These are phyloP conservation scores for Alternaria sp. DNA, from an alignment of 2,329 filamentous ascomycete species.

Conservation along the genomic window DNA sequence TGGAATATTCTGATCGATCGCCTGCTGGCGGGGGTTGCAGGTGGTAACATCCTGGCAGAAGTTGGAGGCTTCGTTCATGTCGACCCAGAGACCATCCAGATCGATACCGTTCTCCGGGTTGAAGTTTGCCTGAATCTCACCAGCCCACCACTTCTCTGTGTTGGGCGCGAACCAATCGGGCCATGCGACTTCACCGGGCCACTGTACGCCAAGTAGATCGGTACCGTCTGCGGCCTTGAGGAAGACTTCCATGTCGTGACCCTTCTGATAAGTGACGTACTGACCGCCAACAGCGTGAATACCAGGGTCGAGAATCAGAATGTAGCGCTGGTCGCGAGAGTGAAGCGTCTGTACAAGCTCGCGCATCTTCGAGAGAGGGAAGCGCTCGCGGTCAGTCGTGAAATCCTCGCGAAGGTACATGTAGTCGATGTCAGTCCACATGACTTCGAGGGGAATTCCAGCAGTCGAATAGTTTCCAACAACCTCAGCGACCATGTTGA, in stretches of 20 bases:
- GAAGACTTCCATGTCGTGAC: constrained; percentile 65
- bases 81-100: constrained; percentile 75
- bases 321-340: constrained; percentile 71
- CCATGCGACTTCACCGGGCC: constrained; percentile 76
- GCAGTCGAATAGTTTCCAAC: constrained; percentile 72
- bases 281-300: constrained; percentile 58
- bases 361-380: constrained; percentile 68
- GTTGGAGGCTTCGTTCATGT: constrained; percentile 54
- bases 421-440: constrained; percentile 79
- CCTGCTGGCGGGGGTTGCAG: constrained; percentile 49
- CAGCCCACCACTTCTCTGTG: constrained; percentile 73
- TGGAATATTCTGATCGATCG: constrained; percentile 59
- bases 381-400: constrained; percentile 70
- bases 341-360: constrained; percentile 74
- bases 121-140: constrained; percentile 73
- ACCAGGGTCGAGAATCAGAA: constrained; percentile 78
- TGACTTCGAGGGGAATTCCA: constrained; percentile 73
- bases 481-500: constrained; percentile 71
- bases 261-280: constrained; percentile 67
- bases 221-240: constrained; percentile 63
- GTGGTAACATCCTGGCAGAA: constrained; percentile 56
- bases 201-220: constrained; percentile 71
- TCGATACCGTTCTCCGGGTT: constrained; percentile 69
- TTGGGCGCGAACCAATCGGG: constrained; percentile 79
- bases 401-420: constrained; percentile 69